These are phyloP conservation scores for Chrysoporthe austroafricana DNA, from an alignment of 2,329 filamentous ascomycete genomes.

Conservation along the genomic window DNA sequence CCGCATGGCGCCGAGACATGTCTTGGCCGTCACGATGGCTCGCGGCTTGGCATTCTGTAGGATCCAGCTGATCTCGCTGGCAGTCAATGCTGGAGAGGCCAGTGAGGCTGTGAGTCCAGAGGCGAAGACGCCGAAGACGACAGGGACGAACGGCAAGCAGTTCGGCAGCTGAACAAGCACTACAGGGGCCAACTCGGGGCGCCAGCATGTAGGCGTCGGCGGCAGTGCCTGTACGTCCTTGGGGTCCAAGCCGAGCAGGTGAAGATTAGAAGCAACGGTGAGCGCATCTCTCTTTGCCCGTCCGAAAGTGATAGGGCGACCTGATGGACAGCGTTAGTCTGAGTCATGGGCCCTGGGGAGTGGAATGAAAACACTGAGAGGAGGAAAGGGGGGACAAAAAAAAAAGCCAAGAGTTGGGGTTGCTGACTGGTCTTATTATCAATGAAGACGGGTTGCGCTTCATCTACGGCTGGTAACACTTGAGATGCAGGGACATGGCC, in stretches of 20 bases:
- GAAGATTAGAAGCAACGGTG: constrained; percentile 42
- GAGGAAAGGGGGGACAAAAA: too few species aligned
- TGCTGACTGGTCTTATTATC: constrained; percentile 45
- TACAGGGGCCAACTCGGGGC: constrained; percentile 45
- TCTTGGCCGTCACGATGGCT: constrained; percentile 42
- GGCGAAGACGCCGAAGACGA: constrained; percentile 44
- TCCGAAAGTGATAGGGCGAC: constrained; percentile 41
- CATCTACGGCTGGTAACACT: constrained; percentile 38
- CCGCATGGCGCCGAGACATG: constrained; percentile 39
- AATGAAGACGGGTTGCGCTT: constrained; percentile 43
- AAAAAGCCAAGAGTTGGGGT: not conserved
- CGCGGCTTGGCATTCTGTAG: constrained; percentile 45
- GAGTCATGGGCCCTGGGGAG: not conserved
- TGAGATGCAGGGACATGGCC: constrained; percentile 37
- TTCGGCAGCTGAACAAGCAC: constrained; percentile 49
- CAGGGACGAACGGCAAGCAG: constrained; percentile 43
- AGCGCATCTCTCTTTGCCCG: constrained; percentile 42
- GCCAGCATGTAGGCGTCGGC: constrained; percentile 43
- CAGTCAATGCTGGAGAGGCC: constrained; percentile 45
- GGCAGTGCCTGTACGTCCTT: constrained; percentile 41
- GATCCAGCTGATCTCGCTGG: constrained; percentile 46
- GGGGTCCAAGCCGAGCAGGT: constrained; percentile 42
- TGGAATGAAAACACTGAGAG: not conserved
- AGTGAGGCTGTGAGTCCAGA: constrained; percentile 46
- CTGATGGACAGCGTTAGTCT: constrained; percentile 32